Evolutionary conservation across 169 alveolate genomes (phyloP).

Genomic region (Cryptosporidium tyzzeri): DNA sequence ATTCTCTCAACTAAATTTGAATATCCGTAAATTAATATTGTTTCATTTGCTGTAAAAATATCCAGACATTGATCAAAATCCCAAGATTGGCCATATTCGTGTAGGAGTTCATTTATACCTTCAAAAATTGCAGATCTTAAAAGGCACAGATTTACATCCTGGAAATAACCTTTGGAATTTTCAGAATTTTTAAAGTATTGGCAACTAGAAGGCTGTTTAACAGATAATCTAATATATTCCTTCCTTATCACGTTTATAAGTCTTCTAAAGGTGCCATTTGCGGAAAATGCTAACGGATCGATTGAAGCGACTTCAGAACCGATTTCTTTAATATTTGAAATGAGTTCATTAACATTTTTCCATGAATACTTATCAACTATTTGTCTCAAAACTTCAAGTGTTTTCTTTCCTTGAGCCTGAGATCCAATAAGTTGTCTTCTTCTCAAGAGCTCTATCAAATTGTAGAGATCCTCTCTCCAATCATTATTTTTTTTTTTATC

Average conservation of each 20-base stretch:
- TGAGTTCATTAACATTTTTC: constrained; percentile 55
- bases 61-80: constrained; percentile 66
- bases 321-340: not conserved
- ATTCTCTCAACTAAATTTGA: constrained; percentile 57
- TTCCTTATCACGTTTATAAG: constrained; percentile 51
- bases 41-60: constrained; percentile 51
- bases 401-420: constrained; percentile 58
- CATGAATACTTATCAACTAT: constrained; percentile 53
- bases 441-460: constrained; percentile 34
- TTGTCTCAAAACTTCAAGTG: constrained; percentile 62
- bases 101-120: constrained; percentile 72
- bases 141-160: constrained; percentile 23
- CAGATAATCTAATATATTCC: constrained; percentile 14
- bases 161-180: not conserved
- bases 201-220: not conserved
- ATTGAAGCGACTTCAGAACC: constrained; percentile 43
- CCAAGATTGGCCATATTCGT: constrained; percentile 69
- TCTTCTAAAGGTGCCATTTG: constrained; percentile 36
- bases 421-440: constrained; percentile 50
- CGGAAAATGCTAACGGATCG: constrained; percentile 68
- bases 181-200: constrained; percentile 1
- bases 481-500: constrained; percentile 57
- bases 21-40: constrained; percentile 53
- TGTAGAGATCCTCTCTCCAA: constrained; percentile 64
- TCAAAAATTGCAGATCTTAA: constrained; percentile 63